Conservation (phyloP, 75 land plant genomes). For the Cupressus sempervirens region DNA sequence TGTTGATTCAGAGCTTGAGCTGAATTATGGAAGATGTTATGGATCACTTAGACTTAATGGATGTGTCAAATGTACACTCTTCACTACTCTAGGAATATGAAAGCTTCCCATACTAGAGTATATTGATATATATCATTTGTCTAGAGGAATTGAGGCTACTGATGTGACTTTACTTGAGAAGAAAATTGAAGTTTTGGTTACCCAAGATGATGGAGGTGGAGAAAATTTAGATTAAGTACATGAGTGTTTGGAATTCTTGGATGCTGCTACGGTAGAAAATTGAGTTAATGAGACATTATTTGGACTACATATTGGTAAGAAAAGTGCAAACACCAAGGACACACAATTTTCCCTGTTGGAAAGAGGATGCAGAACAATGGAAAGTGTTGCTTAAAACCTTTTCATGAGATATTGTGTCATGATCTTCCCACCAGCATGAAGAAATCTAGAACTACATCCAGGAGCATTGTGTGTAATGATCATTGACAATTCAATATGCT, state of each 20-base stretch:
- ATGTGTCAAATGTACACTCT: conserved; percentile 88
- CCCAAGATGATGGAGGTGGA: conserved; percentile 84
- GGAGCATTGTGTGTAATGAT: too few species aligned
- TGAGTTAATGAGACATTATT: conserved; percentile 82
- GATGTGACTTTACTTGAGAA: conserved; percentile 86
- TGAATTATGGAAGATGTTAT: conserved; percentile 95
- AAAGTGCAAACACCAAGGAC: conserved; percentile 84
- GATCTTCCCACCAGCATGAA: too few species aligned
- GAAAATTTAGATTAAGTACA: conserved; percentile 65
- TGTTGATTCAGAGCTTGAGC: conserved; percentile 83
- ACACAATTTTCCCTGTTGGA: conserved; percentile 90
- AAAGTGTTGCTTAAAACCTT: too few species aligned
- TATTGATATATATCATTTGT: conserved; percentile 87
- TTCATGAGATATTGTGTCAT: too few species aligned
- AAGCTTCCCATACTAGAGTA: conserved; percentile 92
- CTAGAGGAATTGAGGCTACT: conserved; percentile 85
- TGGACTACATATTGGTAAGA: conserved; percentile 75
- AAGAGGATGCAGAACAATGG: conserved; percentile 99
- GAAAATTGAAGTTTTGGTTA: conserved; percentile 62
- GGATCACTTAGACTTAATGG: conserved; percentile 92
- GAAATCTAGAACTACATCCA: too few species aligned
- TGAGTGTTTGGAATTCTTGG: conserved; percentile 81
- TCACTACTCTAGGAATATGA: conserved; percentile 62
- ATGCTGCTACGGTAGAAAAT: conserved; percentile 88
- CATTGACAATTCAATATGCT: too few species aligned